Conservation (phyloP, 345 rosid species). For the Linum lewisii region DNA sequence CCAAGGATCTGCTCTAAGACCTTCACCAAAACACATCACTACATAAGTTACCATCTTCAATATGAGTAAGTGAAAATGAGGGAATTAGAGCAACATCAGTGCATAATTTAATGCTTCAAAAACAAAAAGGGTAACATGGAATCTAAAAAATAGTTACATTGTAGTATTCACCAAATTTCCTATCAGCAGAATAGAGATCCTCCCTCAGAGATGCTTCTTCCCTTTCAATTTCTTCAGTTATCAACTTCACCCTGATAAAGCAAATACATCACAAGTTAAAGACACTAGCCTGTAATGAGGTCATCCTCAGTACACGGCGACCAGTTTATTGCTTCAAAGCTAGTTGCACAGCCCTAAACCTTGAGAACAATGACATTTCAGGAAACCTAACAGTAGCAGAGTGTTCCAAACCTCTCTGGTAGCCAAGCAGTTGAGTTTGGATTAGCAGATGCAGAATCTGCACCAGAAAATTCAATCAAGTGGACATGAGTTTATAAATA, state of each 20-base stretch:
- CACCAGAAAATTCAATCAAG: constrained; percentile 7
- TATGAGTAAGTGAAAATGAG: neutral
- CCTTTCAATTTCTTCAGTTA: constrained; percentile 91
- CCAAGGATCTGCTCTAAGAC: constrained; percentile 94
- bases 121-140: constrained; percentile 1
- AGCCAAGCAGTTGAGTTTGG: constrained; percentile 72
- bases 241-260: constrained; percentile 69
- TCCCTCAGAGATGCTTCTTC: constrained; percentile 84
- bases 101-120: neutral
- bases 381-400: constrained; percentile 3
- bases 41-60: constrained; percentile 4
- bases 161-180: constrained; percentile 89
- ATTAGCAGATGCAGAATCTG: constrained; percentile 65
- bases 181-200: constrained; percentile 90
- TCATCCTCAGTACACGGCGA: neutral
- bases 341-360: neutral
- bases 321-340: neutral
- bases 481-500: neutral
- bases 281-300: neutral
- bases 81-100: constrained; percentile 1
- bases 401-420: constrained; percentile 71
- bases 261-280: neutral
- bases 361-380: neutral
- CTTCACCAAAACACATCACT: constrained; percentile 29
- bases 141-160: constrained; percentile 31